Evolutionary conservation across 129 eudicot species (phyloP).

Genomic region (Pulicaria dysenterica): DNA sequence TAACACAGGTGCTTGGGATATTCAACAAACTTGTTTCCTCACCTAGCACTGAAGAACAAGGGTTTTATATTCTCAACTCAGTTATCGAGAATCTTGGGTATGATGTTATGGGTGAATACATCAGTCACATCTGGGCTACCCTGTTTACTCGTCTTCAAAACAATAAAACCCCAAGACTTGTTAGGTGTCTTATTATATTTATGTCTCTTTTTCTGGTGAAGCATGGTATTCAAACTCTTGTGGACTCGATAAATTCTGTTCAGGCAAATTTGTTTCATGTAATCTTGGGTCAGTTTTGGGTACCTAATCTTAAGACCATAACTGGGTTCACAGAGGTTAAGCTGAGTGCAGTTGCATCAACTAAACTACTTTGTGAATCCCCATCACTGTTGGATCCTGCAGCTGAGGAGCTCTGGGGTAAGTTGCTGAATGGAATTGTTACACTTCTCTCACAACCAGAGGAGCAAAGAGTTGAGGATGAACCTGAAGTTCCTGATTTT

Average conservation of each 20-base stretch:
- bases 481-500: conserved; percentile 92
- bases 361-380: conserved; percentile 78
- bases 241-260: conserved; percentile 64
- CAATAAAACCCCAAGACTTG: conserved; percentile 58
- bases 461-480: conserved; percentile 88
- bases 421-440: conserved; percentile 80
- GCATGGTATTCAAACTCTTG: conserved; percentile 70
- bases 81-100: conserved; percentile 86
- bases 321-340: conserved; percentile 78
- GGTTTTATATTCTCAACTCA: conserved; percentile 90
- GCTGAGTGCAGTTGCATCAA: conserved; percentile 80
- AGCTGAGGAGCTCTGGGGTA: conserved; percentile 66
- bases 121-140: conserved; percentile 65
- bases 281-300: conserved; percentile 77
- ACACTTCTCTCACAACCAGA: conserved; percentile 87
- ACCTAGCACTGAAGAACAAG: conserved; percentile 88
- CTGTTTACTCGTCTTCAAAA: conserved; percentile 64
- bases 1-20: conserved; percentile 71
- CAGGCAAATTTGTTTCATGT: conserved; percentile 61
- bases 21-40: conserved; percentile 66
- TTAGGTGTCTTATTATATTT: conserved; percentile 68
- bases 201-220: conserved; percentile 88
- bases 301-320: conserved; percentile 76
- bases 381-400: conserved; percentile 54
- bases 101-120: conserved; percentile 66